Evolutionary conservation across 225 moss, liverwort and hornwort species (phyloP).

Genomic region (Sphagnum contortum): DNA sequence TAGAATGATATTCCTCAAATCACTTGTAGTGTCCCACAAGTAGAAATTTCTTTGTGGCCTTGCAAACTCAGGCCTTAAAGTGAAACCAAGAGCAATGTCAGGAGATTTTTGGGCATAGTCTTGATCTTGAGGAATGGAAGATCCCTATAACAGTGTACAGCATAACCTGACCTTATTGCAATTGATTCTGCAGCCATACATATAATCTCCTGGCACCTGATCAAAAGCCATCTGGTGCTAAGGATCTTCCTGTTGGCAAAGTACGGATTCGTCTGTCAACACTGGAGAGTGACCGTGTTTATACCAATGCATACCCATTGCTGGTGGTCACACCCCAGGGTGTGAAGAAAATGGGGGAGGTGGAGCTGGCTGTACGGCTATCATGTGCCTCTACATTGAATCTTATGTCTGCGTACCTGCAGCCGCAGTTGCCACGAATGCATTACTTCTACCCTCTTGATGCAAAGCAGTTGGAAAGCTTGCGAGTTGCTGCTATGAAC

Average conservation of each 20-base stretch:
- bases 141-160: too few relatives aligned
- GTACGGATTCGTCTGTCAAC: conserved; percentile 84
- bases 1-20: not conserved
- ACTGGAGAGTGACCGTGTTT: conserved; percentile 75
- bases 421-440: conserved; percentile 77
- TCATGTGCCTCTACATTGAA: conserved; percentile 60
- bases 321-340: conserved; percentile 86
- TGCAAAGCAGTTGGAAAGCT: conserved; percentile 37
- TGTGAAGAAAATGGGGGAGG: conserved; percentile 89
- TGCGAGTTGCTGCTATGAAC: conserved; percentile 91
- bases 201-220: conserved; percentile 12
- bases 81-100: too few relatives aligned
- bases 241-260: conserved; percentile 76
- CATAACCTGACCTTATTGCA: too few relatives aligned
- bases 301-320: conserved; percentile 79
- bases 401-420: conserved; percentile 71
- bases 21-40: not conserved
- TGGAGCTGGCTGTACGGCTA: conserved; percentile 72
- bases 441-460: conserved; percentile 81
- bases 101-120: too few relatives aligned
- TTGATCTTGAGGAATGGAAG: too few relatives aligned
- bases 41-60: too few relatives aligned
- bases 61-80: too few relatives aligned
- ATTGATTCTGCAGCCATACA: conserved; percentile 35
- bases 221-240: conserved; percentile 28